Percentiles rank a stretch among this genome's conserved stretches.
These are phyloP conservation scores for Castanopsis chinensis DNA, from an alignment of 306 rosid species.

Conservation along the genomic window DNA sequence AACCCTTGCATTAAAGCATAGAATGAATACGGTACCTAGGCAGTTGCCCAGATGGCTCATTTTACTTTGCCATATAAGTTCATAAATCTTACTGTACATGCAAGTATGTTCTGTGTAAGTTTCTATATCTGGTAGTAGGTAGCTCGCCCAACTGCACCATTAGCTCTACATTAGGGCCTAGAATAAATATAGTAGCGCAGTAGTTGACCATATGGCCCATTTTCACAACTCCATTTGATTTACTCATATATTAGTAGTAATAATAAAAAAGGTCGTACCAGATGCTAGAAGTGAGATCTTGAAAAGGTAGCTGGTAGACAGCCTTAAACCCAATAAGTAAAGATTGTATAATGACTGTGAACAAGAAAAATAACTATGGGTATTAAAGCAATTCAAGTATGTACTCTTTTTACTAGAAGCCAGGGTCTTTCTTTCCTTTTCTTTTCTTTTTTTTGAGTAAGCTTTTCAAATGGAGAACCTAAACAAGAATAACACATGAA, in stretches of 20 bases:
- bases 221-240: not conserved
- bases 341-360: too few species aligned
- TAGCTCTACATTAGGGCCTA: not conserved
- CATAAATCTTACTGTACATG: not conserved
- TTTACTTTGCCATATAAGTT: not conserved
- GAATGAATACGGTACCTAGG: not conserved
- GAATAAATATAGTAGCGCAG: not conserved
- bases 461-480: too few species aligned
- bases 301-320: too few species aligned
- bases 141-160: not conserved
- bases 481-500: not conserved
- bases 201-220: not conserved
- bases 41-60: not conserved
- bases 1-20: not conserved
- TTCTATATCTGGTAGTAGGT: not conserved
- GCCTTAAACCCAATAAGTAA: too few species aligned
- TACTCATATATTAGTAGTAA: not conserved
- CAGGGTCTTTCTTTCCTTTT: not conserved
- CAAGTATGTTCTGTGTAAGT: not conserved
- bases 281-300: too few species aligned
- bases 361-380: too few species aligned
- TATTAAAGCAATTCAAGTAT: too few species aligned
- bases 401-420: not conserved
- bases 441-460: too few species aligned
- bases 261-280: too few species aligned